Conservation (phyloP, 495 filamentous ascomycete species). For the Talaromyces thailandensis region DNA sequence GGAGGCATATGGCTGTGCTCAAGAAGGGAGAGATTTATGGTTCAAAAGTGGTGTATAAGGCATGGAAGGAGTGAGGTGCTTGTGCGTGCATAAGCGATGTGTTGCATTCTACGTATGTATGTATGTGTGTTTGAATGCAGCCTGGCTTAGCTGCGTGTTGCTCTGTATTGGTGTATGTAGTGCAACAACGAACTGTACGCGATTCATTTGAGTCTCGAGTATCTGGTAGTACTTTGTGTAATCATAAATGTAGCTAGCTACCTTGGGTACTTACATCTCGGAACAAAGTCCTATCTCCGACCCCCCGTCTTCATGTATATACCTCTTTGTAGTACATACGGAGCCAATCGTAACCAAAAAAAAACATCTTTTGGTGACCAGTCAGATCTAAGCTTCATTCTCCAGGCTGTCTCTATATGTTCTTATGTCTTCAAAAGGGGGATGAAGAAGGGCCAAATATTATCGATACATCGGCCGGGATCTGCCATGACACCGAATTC, state of each 20-base stretch:
- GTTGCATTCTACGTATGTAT: background rate
- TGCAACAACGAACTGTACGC: background rate
- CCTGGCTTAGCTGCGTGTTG: no score
- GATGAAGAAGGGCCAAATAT: background rate
- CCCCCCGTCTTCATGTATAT: background rate
- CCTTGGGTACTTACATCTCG: background rate
- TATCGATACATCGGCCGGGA: background rate
- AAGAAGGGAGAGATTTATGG: slow-evolving; percentile 70
- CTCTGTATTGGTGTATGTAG: background rate
- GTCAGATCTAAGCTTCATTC: background rate
- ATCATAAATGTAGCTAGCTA: background rate
- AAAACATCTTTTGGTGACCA: background rate
- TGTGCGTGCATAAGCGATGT: background rate
- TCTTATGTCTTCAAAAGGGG: background rate
- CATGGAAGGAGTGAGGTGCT: slow-evolving; percentile 47
- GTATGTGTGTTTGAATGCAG: background rate
- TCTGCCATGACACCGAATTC: background rate
- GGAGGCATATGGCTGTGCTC: slow-evolving; percentile 62
- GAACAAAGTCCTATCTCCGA: background rate
- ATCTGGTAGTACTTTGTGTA: background rate
- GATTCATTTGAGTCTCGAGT: background rate
- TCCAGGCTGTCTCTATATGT: background rate
- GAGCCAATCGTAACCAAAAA: background rate
- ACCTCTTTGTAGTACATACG: background rate
- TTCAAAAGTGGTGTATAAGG: slow-evolving; percentile 58